Evolutionary conservation across 2,329 filamentous ascomycete species (phyloP), one percentile per base, ranked within the genome.

Genomic region (Talaromyces sp.): DNA sequence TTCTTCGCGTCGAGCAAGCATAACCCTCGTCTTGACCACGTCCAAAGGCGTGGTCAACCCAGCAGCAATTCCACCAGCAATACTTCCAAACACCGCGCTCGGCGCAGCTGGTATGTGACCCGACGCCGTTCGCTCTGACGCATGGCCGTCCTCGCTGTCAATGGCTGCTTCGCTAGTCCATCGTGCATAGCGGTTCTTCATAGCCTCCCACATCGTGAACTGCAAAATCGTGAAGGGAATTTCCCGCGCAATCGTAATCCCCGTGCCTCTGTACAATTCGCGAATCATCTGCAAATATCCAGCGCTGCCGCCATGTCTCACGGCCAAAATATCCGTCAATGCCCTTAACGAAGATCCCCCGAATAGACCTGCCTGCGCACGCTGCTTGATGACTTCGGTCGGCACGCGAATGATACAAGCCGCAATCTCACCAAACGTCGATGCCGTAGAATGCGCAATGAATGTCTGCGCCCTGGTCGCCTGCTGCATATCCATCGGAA

Each of bases 161-260:
- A 37, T 35, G 13, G n/a, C 16, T 48, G n/a, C 16, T 48, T 83
- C 73, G 24, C 76, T 76, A 19, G 33, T 48, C 65, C 65, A 66
- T 43, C 73, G 72, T 3, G 74, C 74, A 70, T 82, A 82, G 1
- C 72, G 69, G 43, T 76, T 82, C 84, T 97, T 98, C 84, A 98
- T 86, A 4, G 85, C 88, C 79, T 99, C 95, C 95, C 95, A 99
- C 68, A 99, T 84, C 54, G 95, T 95, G 76, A 99, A 99, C 78
- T 99, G 95, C 68, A 99, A 90, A 10, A 97, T 89, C 2, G 96
- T 98, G 74, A 99, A 99, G 3, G 95, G 95, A 67, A 99, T 93
- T 82, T 99, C 95, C 66, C 95, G 88, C 81, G 97, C 90, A 61
- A 99, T 89, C 1, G 95, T 99, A 71, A 98, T 93, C 19, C 88